These are phyloP conservation scores for Lactifluus echinatus DNA, from an alignment of 768 basidiomycete species.

Conservation along the genomic window DNA sequence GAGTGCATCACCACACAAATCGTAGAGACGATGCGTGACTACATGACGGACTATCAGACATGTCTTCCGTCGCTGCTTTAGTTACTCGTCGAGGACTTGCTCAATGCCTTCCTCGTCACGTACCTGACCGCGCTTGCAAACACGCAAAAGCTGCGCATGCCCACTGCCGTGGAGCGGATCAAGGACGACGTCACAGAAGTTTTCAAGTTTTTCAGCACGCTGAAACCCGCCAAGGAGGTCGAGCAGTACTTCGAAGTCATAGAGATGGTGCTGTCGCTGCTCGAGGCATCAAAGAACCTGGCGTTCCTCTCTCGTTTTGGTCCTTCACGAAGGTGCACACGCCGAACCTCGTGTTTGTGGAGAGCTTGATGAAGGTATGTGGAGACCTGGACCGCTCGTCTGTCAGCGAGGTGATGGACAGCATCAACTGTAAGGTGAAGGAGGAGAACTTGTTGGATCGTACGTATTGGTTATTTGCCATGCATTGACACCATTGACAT, in stretches of 20 bases:
- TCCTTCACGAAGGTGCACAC: constrained; percentile 90
- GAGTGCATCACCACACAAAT: constrained; percentile 82
- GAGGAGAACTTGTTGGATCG: constrained; percentile 80
- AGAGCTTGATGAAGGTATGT: constrained; percentile 80
- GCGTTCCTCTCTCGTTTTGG: constrained; percentile 91
- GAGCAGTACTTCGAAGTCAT: constrained; percentile 79
- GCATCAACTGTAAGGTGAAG: constrained; percentile 84
- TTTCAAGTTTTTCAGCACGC: constrained; percentile 71
- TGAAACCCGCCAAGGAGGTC: constrained; percentile 72
- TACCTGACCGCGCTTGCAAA: constrained; percentile 86
- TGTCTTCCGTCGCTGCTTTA: constrained; percentile 87
- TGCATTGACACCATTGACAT: constrained; percentile 9
- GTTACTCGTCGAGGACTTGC: constrained; percentile 83
- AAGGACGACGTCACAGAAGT: constrained; percentile 70
- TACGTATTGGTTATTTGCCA: constrained; percentile 34
- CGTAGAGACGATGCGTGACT: constrained; percentile 92
- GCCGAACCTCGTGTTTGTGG: constrained; percentile 86
- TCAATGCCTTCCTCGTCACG: constrained; percentile 81
- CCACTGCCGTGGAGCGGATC: constrained; percentile 75
- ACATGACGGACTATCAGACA: constrained; percentile 89
- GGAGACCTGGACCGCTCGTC: constrained; percentile 87
- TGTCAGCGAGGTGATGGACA: constrained; percentile 88
- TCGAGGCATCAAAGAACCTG: constrained; percentile 82
- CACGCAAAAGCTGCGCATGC: constrained; percentile 79
- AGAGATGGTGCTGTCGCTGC: constrained; percentile 70